phyloP scores from a whole-genome alignment of 2,329 filamentous ascomycete species.

The Xylariaceae sp. region DNA sequence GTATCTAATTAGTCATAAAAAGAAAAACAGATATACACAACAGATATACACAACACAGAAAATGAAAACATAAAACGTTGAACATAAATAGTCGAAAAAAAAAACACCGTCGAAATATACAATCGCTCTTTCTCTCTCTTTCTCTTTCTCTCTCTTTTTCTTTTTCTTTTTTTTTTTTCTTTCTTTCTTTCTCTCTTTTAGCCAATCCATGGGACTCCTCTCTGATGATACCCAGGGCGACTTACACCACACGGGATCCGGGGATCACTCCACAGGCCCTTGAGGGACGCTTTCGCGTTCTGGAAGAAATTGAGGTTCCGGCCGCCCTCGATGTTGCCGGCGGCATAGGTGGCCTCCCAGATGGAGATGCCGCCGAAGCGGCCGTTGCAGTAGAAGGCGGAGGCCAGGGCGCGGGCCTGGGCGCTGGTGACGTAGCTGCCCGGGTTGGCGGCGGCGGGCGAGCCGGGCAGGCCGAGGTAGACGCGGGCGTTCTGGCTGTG shows the following conservation, averaged over 20 bases:
- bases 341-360: constrained; percentile 38
- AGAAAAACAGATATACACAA: too few species aligned
- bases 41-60: too few species aligned
- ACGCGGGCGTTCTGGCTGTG: constrained; percentile 39
- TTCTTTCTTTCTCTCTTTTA: background rate
- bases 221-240: background rate
- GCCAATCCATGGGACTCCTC: background rate
- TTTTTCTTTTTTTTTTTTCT: too few species aligned
- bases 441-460: constrained; percentile 22
- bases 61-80: too few species aligned
- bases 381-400: constrained; percentile 33
- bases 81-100: too few species aligned
- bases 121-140: too few species aligned
- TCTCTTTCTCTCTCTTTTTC: too few species aligned
- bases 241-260: constrained; percentile 2
- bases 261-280: background rate
- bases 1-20: too few species aligned
- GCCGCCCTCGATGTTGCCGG: constrained; percentile 26
- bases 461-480: constrained; percentile 39
- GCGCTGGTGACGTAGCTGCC: constrained; percentile 33
- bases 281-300: constrained; percentile 8
- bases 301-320: constrained; percentile 10
- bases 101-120: too few species aligned
- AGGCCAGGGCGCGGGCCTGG: constrained; percentile 34
- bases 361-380: constrained; percentile 42